A percentile compares a stretch with the other conserved stretches of the same genome.
Conservation (phyloP, 202 grass and related monocot species). For the Panicum virgatum region DNA sequence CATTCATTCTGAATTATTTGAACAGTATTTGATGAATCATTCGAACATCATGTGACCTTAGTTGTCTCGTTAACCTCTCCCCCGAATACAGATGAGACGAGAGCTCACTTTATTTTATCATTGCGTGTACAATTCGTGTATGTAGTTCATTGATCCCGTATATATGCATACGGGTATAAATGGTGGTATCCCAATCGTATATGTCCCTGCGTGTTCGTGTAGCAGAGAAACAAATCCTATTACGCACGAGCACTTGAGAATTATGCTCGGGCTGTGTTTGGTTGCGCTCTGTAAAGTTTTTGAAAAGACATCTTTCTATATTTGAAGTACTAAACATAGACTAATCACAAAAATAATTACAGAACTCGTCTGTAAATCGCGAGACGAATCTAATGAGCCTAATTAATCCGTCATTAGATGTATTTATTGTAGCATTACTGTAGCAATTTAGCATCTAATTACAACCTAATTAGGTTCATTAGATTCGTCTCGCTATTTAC, state of each 20-base stretch:
- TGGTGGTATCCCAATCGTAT: neutral
- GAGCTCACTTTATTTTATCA: neutral
- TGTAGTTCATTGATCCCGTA: neutral
- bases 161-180: neutral
- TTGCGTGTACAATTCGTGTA: neutral
- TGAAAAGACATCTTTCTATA: too few relatives aligned
- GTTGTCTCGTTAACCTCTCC: neutral
- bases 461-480: too few relatives aligned
- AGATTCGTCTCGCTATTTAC: too few relatives aligned
- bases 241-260: neutral
- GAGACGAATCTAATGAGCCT: too few relatives aligned
- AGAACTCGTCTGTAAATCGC: too few relatives aligned
- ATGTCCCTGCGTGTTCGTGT: neutral
- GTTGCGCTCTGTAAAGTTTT: too few relatives aligned
- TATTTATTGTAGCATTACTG: too few relatives aligned
- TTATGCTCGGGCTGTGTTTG: too few relatives aligned
- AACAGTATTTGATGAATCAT: neutral
- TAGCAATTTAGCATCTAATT: too few relatives aligned
- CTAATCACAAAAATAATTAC: too few relatives aligned
- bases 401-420: too few relatives aligned
- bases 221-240: neutral
- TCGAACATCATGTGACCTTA: neutral
- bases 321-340: too few relatives aligned
- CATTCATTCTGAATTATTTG: neutral
- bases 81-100: neutral